Conservation (phyloP, 1,139 yeast species). For the Blastobotrys raffinosifermentans region DNA sequence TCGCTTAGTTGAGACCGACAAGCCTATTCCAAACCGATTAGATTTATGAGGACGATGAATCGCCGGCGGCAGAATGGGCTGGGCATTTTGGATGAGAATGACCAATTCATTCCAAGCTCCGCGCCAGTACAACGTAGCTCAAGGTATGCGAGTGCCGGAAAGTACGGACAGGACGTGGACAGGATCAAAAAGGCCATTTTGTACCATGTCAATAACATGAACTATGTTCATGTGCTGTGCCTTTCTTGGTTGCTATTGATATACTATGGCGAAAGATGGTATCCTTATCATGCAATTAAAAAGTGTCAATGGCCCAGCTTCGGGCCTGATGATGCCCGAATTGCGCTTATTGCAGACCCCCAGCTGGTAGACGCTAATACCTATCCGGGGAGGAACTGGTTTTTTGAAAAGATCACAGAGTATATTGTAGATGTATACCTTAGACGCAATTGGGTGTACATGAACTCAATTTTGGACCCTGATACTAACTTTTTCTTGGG, state of each 20-base stretch:
- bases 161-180: too few relatives aligned
- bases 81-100: too few relatives aligned
- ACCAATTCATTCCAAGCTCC: too few relatives aligned
- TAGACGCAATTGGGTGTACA: constrained; percentile 63
- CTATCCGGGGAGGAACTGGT: constrained; percentile 37
- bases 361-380: constrained; percentile 80
- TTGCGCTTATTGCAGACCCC: constrained; percentile 84
- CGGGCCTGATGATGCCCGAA: constrained; percentile 54
- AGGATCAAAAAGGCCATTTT: too few relatives aligned
- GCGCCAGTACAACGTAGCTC: too few relatives aligned
- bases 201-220: too few relatives aligned
- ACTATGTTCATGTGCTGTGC: constrained; percentile 20
- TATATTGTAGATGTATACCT: constrained; percentile 66
- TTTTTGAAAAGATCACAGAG: constrained; percentile 32
- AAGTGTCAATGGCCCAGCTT: constrained; percentile 60
- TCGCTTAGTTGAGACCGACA: too few relatives aligned
- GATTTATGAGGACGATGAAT: too few relatives aligned
- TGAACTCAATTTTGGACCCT: constrained; percentile 60
- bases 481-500: constrained; percentile 78
- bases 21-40: too few relatives aligned
- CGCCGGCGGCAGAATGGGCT: too few relatives aligned
- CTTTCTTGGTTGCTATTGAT: constrained; percentile 46
- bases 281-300: constrained; percentile 44
- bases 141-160: too few relatives aligned
- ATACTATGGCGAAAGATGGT: constrained; percentile 56